Conservation (phyloP, 768 basidiomycete genomes). For the Mycena amicta region DNA sequence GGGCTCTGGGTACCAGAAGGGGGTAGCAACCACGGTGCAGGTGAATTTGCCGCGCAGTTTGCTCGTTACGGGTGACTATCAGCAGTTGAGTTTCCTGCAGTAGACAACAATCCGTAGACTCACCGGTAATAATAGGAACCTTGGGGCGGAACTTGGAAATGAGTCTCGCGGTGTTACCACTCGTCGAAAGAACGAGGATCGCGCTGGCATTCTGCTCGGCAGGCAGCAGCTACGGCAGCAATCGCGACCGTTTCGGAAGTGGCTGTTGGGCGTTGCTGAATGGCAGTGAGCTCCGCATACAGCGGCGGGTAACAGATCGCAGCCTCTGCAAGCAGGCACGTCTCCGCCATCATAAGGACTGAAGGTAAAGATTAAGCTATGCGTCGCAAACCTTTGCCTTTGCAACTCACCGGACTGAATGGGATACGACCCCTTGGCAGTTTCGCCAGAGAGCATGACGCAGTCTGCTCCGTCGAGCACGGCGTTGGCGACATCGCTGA, state of each 20-base stretch:
- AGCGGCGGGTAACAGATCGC: slow-evolving; percentile 94
- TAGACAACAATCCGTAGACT: slow-evolving; percentile 26
- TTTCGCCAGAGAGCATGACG: slow-evolving; percentile 99
- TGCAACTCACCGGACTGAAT: slow-evolving; percentile 73
- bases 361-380: slow-evolving; percentile 11
- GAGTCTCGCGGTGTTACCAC: slow-evolving; percentile 93
- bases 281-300: slow-evolving; percentile 82
- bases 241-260: slow-evolving; percentile 96
- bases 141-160: slow-evolving; percentile 95
- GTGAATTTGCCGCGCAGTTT: slow-evolving; percentile 95
- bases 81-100: neutral
- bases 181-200: slow-evolving; percentile 94
- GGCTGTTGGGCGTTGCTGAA: slow-evolving; percentile 85
- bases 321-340: slow-evolving; percentile 93
- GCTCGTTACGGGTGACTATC: slow-evolving; percentile 91
- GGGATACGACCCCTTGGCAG: slow-evolving; percentile 96
- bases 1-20: slow-evolving; percentile 96
- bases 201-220: slow-evolving; percentile 94
- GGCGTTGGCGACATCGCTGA: slow-evolving; percentile 99
- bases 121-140: slow-evolving; percentile 94
- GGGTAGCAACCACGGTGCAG: slow-evolving; percentile 96
- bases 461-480: slow-evolving; percentile 99
- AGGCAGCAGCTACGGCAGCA: slow-evolving; percentile 92
- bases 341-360: slow-evolving; percentile 99
- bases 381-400: neutral